These are phyloP conservation scores for Leishmania mexicana DNA, from an alignment of 208 protist genomes.

Conservation along the genomic window DNA sequence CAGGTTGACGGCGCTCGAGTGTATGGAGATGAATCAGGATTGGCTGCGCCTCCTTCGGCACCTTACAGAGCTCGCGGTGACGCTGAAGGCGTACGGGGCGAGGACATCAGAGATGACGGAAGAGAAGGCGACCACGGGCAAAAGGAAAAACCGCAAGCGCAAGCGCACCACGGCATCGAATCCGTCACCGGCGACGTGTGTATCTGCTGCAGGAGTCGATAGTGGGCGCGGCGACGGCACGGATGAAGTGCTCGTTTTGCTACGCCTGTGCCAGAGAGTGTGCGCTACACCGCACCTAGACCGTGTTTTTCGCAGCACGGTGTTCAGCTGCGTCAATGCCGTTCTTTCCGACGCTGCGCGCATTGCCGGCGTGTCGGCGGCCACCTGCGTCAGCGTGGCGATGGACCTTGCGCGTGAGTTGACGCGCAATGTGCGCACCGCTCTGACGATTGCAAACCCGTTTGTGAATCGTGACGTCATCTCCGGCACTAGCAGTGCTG, in stretches of 20 bases:
- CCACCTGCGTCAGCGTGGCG: slow-evolving; percentile 4
- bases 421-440: slow-evolving; percentile 27
- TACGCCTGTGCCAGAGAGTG: slow-evolving; percentile 29
- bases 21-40: slow-evolving; percentile 70
- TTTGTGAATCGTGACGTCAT: slow-evolving; percentile 21
- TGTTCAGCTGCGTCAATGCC: slow-evolving; percentile 34
- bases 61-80: slow-evolving; percentile 65
- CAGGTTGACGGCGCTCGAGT: slow-evolving; percentile 36
- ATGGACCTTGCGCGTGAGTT: slow-evolving; percentile 29
- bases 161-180: slow-evolving; percentile 1
- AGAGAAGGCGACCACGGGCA: neutral
- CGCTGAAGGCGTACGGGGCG: slow-evolving; percentile 43
- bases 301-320: slow-evolving; percentile 26
- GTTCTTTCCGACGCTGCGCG: slow-evolving; percentile 11
- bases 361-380: neutral
- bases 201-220: neutral
- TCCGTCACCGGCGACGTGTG: neutral
- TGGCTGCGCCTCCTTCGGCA: slow-evolving; percentile 82
- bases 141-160: slow-evolving; percentile 8
- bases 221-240: neutral
- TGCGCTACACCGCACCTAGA: slow-evolving; percentile 25
- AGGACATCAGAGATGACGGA: neutral
- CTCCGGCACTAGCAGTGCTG: neutral
- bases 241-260: slow-evolving; percentile 12
- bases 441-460: slow-evolving; percentile 31